Evolutionary conservation across 768 basidiomycete genomes (phyloP).

Genomic region (Leccinellum rugosiceps): DNA sequence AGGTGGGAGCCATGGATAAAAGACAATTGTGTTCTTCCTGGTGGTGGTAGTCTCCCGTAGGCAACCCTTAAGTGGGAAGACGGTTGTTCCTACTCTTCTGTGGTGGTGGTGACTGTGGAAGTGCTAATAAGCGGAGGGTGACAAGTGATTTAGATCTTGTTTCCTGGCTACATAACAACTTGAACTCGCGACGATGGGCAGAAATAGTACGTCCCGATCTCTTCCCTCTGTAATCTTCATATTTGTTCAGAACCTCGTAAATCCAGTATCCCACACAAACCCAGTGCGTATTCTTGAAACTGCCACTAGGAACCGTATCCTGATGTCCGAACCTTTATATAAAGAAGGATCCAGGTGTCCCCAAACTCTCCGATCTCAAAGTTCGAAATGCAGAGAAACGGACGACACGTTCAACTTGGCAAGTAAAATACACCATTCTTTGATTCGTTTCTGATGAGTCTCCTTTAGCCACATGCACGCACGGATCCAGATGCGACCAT

Average conservation of each 20-base stretch:
- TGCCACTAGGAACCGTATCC: slow-evolving; percentile 3
- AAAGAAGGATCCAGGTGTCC: slow-evolving; percentile 88
- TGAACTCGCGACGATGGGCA: slow-evolving; percentile 22
- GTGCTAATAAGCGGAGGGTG: too few species aligned
- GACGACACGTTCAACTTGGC: slow-evolving; percentile 41
- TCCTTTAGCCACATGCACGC: slow-evolving; percentile 25
- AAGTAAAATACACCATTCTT: slow-evolving; percentile 21
- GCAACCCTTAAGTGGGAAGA: too few species aligned
- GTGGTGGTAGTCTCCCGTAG: too few species aligned
- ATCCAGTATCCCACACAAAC: slow-evolving; percentile 23
- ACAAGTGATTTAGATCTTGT: too few species aligned
- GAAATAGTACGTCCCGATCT: slow-evolving; percentile 22
- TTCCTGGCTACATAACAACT: too few species aligned
- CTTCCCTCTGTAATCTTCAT: not conserved
- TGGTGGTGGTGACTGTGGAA: too few species aligned
- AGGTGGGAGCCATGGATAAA: too few species aligned
- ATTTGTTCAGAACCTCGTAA: slow-evolving; percentile 24
- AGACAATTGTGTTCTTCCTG: too few species aligned
- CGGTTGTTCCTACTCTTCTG: too few species aligned
- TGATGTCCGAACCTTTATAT: too few species aligned
- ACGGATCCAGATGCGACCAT: slow-evolving; percentile 56
- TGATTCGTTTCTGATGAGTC: not conserved
- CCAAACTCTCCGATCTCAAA: slow-evolving; percentile 75
- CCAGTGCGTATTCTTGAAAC: slow-evolving; percentile 14
- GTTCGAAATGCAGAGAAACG: slow-evolving; percentile 50